Evolutionary conservation across 441 rosid genomes (phyloP).

Genomic region (Adansonia madagascariensis): DNA sequence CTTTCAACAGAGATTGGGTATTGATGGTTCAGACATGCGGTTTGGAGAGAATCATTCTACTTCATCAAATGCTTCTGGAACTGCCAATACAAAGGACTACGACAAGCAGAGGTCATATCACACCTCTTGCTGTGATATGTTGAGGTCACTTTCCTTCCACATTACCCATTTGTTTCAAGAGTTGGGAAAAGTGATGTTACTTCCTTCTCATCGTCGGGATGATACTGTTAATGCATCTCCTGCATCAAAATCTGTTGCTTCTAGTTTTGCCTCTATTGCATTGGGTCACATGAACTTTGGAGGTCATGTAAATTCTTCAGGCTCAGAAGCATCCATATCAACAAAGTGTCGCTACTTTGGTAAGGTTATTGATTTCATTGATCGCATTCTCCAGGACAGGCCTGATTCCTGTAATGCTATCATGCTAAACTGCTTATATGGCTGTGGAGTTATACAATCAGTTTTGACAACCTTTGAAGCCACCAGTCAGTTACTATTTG

Average conservation of each 20-base stretch:
- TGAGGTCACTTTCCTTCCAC: constrained; percentile 87
- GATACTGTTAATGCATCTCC: constrained; percentile 85
- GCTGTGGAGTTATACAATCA: constrained; percentile 80
- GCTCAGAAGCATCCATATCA: constrained; percentile 66
- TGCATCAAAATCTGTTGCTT: constrained; percentile 85
- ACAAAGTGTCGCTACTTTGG: constrained; percentile 95
- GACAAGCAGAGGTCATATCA: constrained; percentile 84
- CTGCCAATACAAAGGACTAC: constrained; percentile 53
- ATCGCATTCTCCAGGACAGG: constrained; percentile 85
- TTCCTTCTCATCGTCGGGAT: constrained; percentile 96
- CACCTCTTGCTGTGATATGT: constrained; percentile 93
- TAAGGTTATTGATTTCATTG: constrained; percentile 90
- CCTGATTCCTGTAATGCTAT: constrained; percentile 95
- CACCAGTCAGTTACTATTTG: constrained; percentile 79
- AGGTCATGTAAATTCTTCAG: constrained; percentile 62
- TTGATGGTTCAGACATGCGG: constrained; percentile 53
- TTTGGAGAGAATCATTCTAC: constrained; percentile 54
- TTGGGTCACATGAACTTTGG: constrained; percentile 85
- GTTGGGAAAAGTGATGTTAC: constrained; percentile 94
- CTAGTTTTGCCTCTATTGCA: constrained; percentile 77
- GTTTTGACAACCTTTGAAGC: constrained; percentile 97
- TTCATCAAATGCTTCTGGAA: constrained; percentile 56
- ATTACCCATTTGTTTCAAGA: constrained; percentile 93
- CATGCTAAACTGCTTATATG: constrained; percentile 79
- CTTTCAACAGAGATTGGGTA: constrained; percentile 63